Evolutionary conservation across 2,329 filamentous ascomycete species (phyloP), one percentile per base, ranked within the genome.

Genomic region (Cladophialophora yegresii): DNA sequence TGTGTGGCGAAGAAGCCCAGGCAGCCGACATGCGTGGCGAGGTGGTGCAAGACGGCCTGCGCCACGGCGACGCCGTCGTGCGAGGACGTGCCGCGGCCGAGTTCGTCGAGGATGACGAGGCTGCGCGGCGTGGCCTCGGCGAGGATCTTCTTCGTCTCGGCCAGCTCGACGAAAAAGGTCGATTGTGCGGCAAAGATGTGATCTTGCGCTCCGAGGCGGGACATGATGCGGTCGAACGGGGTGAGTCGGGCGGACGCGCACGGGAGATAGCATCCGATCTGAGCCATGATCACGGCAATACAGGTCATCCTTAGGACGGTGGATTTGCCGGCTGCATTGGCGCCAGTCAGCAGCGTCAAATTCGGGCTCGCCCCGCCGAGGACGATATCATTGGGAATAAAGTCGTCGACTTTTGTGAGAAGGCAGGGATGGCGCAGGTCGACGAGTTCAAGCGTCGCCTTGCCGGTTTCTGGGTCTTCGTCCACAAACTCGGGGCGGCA

Each of bases 131-230:
- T 97, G 0, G 95, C 95, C 79, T 98, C 95, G 0, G 91, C 87
- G 0, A 99, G 83, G 57, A 99, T 99, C 82, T 98, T 98, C 81
- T 98, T 96, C 0, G 95, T 99, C 76, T 99, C 95, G 0, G 92
- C 93, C 1, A 99, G 82, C 77, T 99, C 95, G 30, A 99, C 93
- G 74, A 99, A 98, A 82, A 99, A 99, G 2, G 95, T 99, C 13
- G 91, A 96, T 77, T 99, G 95, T 0, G 93, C 91, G 1, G 93
- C 95, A 75, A 99, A 98, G 72, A 99, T 99, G 77, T 98, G 98
- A 85, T 99, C 95, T 73, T 98, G 96, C 54, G 95, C 95, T 9
- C 95, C 95, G 0, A 99, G 86, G 53, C 95, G 91, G 9, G 93
- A 98, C 95, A 99, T 99, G 81, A 99, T 98, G 61, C 95, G 91